Conservation (phyloP, 2,329 filamentous ascomycete genomes). For the Aspergillus glaucus region DNA sequence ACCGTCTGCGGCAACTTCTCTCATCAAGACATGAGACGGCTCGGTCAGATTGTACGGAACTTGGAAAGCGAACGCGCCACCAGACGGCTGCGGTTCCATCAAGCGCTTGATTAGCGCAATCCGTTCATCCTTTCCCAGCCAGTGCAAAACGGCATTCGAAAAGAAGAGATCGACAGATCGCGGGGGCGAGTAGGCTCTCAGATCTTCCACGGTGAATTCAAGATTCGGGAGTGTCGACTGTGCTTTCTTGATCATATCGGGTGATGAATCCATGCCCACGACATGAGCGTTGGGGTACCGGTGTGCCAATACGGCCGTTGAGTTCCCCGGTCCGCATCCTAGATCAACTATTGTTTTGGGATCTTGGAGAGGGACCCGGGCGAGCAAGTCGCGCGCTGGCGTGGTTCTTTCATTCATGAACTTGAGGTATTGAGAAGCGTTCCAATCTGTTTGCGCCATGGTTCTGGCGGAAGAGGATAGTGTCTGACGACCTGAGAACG, state of each 20-base stretch:
- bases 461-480: neutral
- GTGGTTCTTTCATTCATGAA: slow-evolving; percentile 50
- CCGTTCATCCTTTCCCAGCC: slow-evolving; percentile 43
- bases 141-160: slow-evolving; percentile 56
- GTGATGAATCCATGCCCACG: slow-evolving; percentile 50
- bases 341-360: slow-evolving; percentile 50
- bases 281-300: slow-evolving; percentile 45
- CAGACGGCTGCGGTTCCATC: slow-evolving; percentile 34
- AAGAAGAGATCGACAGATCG: slow-evolving; percentile 43
- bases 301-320: slow-evolving; percentile 44
- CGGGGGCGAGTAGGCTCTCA: slow-evolving; percentile 36
- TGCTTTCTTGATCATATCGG: slow-evolving; percentile 51
- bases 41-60: slow-evolving; percentile 48
- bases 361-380: slow-evolving; percentile 38
- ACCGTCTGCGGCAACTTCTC: slow-evolving; percentile 32
- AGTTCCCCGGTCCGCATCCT: slow-evolving; percentile 57
- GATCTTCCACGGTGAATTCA: slow-evolving; percentile 44
- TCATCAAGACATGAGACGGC: slow-evolving; percentile 48
- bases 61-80: slow-evolving; percentile 51
- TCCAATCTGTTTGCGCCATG: slow-evolving; percentile 39
- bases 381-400: slow-evolving; percentile 48
- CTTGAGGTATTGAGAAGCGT: slow-evolving; percentile 52
- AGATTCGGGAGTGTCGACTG: slow-evolving; percentile 33
- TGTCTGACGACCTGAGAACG: no score
- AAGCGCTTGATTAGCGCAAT: slow-evolving; percentile 42